Base-by-base conservation (phyloP, 129 eudicot species). In the Solidago caesia region DNA sequence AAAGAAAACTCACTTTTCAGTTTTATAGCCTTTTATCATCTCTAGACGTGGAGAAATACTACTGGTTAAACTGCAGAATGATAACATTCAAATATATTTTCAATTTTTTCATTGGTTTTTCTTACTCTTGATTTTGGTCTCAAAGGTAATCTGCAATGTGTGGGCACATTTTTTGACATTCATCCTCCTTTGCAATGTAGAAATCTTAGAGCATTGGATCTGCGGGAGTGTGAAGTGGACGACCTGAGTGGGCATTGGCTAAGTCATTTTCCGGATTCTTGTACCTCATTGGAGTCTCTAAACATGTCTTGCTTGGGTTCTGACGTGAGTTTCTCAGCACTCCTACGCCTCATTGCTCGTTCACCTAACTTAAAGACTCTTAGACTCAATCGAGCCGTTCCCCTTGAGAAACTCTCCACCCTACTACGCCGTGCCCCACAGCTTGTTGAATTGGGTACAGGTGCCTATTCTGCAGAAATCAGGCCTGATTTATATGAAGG, bases 171-270 rank as follows among this genome's bases (percentile, higher is more conserved):
- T 51, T 51, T 5, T 5, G 16, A 74, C 64, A 14, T 49, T 64
- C 25, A 39, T 74, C 21, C 26, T 64, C 26, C 14, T 53, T 55
- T 55, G 67, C 9, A 21, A 55, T 74, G 79, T 81, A 92, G 98
- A 81, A 81, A 88, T 51, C 82, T 93, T 71, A 86, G 82, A 45
- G 89, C 82, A 53, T 67, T 93, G 62, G 96, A 93, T 79, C 88
- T 93, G 79, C 73, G 87, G 15, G 98, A 93, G 80, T 84, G 98
- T 74, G 98, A 93, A 55, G 98, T 93, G 72, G 96, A 88, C 42
- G 98, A 90, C 80, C 77, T 82, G 9, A 88, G 96, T 49, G 96
- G 98, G 55, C 89, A 83, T 70, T 93, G 98, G 98, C 78, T 93
- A 48, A 86, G 92, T 82, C 86, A 89, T 73, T 93, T 93, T 72